Evolutionary conservation across 108 stramenopile genomes (phyloP), one percentile per base, ranked within the genome.

Genomic region (Cyclotella baltica): DNA sequence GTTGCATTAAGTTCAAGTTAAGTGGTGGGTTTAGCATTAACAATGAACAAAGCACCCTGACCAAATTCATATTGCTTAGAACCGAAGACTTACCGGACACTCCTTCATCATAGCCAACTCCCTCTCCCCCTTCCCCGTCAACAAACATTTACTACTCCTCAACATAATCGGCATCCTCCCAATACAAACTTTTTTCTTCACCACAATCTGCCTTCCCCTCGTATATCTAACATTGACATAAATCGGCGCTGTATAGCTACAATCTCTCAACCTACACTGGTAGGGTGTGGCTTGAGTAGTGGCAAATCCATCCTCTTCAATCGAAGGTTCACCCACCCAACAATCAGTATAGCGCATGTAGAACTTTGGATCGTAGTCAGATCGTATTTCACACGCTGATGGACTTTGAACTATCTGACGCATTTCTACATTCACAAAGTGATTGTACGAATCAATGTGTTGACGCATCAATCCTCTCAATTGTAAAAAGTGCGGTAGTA

Each of bases 371-470:
- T 98, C 97, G 65, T 96, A 88, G 35, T 99, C 98, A 46, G 90
- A 91, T 22, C 97, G 86, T 71, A 98, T 96, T 72, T 96, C 97
- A 46, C 90, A 85, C 36, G 89, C 89, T 33, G 89, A 89, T 10
- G 90, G 92, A 36, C 88, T 89, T 67, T 91, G 84, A 23, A 98
- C 96, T 55, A 98, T 96, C 73, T 96, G 88, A 72, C 93, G 92
- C 72, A 98, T 86, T 67, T 98, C 98, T 11, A 87, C 88, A 52
- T 93, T 91, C n/a, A 98, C 92, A 73, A 99, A 99, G 81, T 98
- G 93, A 86, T 99, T 90, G 79, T 96, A 99, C 43, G 95, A 96
- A 78, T 98, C 97, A 86, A 99, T 96, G 73, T 99, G 99, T 75
- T 99, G 99, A 43, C 94, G 83, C 94, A 99, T 95, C 62, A 99